Evolutionary conservation across 2,329 filamentous ascomycete species (phyloP).

Genomic region (Penicillium oxalicum): DNA sequence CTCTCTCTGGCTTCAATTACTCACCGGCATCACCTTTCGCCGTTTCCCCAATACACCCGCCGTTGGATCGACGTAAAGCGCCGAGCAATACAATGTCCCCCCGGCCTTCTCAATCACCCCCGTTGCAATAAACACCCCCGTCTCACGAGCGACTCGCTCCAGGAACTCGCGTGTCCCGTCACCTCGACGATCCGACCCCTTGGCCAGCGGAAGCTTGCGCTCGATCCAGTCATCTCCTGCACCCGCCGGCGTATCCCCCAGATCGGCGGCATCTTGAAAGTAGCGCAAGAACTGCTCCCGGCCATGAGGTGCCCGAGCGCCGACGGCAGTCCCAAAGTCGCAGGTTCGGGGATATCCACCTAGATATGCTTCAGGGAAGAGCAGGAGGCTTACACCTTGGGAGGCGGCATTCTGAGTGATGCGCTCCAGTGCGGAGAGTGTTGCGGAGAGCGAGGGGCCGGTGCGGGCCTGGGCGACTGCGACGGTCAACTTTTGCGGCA

Average conservation of each 20-base stretch:
- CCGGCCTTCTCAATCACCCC: constrained; percentile 74
- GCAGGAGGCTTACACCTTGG: constrained; percentile 59
- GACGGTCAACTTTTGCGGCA: constrained; percentile 5
- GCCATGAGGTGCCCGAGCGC: constrained; percentile 60
- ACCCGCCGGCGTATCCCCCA: constrained; percentile 70
- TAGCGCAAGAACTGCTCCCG: constrained; percentile 78
- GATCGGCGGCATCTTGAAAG: constrained; percentile 70
- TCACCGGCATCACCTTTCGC: constrained; percentile 82
- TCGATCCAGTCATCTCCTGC: constrained; percentile 68
- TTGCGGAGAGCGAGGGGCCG: constrained; percentile 1
- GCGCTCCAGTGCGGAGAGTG: constrained; percentile 1
- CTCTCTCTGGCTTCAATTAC: constrained; percentile 22
- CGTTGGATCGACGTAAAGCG: constrained; percentile 72
- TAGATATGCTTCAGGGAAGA: constrained; percentile 88
- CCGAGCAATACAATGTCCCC: constrained; percentile 77
- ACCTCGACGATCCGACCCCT: constrained; percentile 51
- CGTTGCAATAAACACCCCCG: constrained; percentile 73
- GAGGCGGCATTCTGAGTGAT: constrained; percentile 2
- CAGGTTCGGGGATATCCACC: constrained; percentile 85
- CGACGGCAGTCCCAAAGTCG: constrained; percentile 68
- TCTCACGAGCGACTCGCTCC: constrained; percentile 68
- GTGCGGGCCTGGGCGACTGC: constrained; percentile 4
- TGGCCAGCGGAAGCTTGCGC: constrained; percentile 50
- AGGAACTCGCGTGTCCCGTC: constrained; percentile 76
- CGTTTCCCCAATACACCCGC: constrained; percentile 74